phyloP scores from a whole-genome alignment of 1,284 basidiomycete species.

The Apiotrichum mycotoxinovorans region DNA sequence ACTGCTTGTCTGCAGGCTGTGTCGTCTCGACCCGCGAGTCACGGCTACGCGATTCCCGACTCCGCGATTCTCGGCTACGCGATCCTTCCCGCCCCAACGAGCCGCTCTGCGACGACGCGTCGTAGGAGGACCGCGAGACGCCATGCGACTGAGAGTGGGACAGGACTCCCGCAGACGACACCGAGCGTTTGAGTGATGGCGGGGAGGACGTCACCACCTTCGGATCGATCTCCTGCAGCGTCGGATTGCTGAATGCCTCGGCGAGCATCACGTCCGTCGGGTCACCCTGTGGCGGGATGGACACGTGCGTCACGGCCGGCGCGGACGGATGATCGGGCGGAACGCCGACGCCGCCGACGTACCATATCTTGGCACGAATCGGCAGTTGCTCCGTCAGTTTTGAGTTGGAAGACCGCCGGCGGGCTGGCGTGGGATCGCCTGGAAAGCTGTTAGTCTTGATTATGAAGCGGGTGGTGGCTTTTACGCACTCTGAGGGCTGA shows the following conservation, averaged over 20 bases:
- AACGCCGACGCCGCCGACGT: constrained; percentile 40
- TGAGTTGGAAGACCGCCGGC: neutral
- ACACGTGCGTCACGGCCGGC: constrained; percentile 10
- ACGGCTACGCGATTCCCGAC: neutral
- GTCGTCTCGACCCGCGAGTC: no score
- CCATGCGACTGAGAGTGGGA: no score
- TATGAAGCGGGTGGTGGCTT: neutral
- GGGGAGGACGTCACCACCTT: no score
- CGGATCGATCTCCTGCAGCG: neutral
- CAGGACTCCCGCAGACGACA: no score
- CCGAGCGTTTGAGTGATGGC: no score
- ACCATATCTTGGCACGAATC: constrained; percentile 2
- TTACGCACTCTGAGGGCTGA: neutral
- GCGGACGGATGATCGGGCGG: constrained; percentile 39
- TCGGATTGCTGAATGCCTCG: constrained; percentile 6
- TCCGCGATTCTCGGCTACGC: neutral
- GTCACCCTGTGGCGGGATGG: neutral
- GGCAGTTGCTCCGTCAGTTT: neutral
- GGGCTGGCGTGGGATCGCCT: neutral
- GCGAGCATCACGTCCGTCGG: constrained; percentile 7
- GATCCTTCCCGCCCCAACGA: neutral
- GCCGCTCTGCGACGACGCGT: no score
- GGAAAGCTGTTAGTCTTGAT: neutral
- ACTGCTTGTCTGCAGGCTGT: constrained; percentile 7
- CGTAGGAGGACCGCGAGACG: no score